Evolutionary conservation across 1,284 basidiomycete genomes (phyloP), one percentile per base, ranked within the genome.

Genomic region (Microbotryum scabiosae): DNA sequence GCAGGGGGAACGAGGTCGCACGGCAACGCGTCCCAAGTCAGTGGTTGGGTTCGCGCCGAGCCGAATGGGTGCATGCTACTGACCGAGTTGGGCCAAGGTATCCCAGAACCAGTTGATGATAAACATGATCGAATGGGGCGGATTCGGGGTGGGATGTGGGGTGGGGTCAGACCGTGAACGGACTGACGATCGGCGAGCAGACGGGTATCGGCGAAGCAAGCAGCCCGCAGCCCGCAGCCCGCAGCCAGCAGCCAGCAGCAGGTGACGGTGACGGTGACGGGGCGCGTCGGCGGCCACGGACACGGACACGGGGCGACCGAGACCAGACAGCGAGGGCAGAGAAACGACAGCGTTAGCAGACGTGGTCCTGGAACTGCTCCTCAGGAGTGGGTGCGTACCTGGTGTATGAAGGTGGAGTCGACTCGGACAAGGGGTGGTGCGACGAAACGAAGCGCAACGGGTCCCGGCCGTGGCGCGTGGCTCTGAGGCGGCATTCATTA

Each of bases 41-140:
- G n/a, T 30, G 8, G 12, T n/a, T n/a, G n/a, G 10, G 23, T n/a
- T 43, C 36, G 23, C 54, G 21, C 5, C n/a, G 8, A 30, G 30
- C 7, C 8, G 1, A 8, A 30, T 20, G 3, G 48, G 28, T 20
- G 23, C 5, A 52, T 2, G 23, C 20, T 18, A 76, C 84, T 61
- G 73, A 94, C 91, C 91, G 51, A 96, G 85, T 75, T 87, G 84
- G 61, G 90, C 82, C 71, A 96, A 87, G 66, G 94, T 79, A 74
- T 96, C 91, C 87, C 87, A 92, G 78, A 94, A 90, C 90, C 90
- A 94, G 79, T 89, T 87, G 75, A 77, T 63, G n/a, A 67, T 49
- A 25, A 49, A 54, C 46, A 52, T 59, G 50, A 56, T 57, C 52
- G 55, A 57, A 28, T 18, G 14, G 36, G 36, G 36, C 12, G 16